Percentiles rank a stretch among this genome's conserved stretches.
Conservation (phyloP, 306 rosid species). For the Medicago lupulina region DNA sequence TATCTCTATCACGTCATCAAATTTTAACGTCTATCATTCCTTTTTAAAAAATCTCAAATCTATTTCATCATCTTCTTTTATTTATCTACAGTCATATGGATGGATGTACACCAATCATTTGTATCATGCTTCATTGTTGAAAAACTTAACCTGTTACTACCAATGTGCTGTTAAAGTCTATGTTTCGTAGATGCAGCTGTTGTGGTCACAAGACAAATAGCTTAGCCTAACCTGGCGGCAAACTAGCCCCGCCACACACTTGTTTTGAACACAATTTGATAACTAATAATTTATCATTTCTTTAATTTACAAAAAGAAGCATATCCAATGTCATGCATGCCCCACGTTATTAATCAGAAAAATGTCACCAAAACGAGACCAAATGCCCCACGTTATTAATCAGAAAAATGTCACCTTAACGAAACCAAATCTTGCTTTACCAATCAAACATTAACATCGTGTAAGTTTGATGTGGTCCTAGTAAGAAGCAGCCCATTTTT, state of each 20-base stretch:
- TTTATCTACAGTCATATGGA: no score
- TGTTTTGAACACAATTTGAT: conserved; percentile 36
- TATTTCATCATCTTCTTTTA: no score
- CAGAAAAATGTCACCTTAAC: conserved; percentile 7
- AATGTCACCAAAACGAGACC: no score
- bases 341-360: conserved; percentile 13
- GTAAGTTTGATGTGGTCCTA: no score
- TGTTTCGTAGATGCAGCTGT: neutral
- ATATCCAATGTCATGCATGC: conserved; percentile 29
- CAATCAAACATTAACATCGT: conserved; percentile 9
- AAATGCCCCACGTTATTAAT: conserved; percentile 30
- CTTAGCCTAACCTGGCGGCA: conserved; percentile 40
- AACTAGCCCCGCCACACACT: conserved; percentile 48
- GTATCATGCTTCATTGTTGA: no score
- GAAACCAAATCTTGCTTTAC: conserved; percentile 35
- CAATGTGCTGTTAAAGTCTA: conserved; percentile 32
- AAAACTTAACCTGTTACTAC: no score
- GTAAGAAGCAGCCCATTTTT: neutral
- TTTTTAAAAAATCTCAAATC: no score
- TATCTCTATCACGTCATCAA: no score
- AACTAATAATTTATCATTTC: conserved; percentile 19
- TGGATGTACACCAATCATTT: no score
- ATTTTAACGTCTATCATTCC: no score
- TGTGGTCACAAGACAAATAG: conserved; percentile 33
- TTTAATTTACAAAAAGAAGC: conserved; percentile 1